These are phyloP conservation scores for Pochonia chlamydosporia DNA, from an alignment of 2,329 filamentous ascomycete genomes.

Conservation along the genomic window DNA sequence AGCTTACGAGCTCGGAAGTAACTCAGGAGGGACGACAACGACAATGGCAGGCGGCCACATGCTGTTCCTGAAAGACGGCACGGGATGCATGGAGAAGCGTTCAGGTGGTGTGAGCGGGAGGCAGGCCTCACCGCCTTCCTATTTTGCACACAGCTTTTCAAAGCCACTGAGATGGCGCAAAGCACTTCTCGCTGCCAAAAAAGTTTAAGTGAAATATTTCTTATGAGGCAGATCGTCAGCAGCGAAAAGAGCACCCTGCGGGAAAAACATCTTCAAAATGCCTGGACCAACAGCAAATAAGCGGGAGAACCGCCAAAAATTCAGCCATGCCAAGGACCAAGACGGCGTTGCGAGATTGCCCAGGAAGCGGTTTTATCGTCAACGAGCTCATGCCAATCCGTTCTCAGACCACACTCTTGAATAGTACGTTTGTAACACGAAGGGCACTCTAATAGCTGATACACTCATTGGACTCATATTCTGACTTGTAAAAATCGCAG, in stretches of 20 bases:
- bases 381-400: constrained; percentile 94
- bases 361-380: constrained; percentile 92
- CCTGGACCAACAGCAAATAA: constrained; percentile 42
- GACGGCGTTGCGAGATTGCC: constrained; percentile 60
- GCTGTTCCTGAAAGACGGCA: no score
- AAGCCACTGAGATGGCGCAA: neutral
- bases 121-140: constrained; percentile 12
- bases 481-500: constrained; percentile 38
- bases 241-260: neutral
- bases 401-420: constrained; percentile 89
- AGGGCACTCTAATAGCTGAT: constrained; percentile 2
- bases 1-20: neutral
- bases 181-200: neutral
- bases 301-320: constrained; percentile 60
- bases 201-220: neutral
- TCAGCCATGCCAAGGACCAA: constrained; percentile 49
- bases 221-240: neutral
- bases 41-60: no score
- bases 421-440: constrained; percentile 54
- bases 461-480: neutral
- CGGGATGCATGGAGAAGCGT: no score
- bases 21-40: neutral
- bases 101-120: neutral
- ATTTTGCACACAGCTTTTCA: neutral
- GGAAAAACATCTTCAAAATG: constrained; percentile 14